Conservation (phyloP, 306 rosid species). For the Glycine latifolia region DNA sequence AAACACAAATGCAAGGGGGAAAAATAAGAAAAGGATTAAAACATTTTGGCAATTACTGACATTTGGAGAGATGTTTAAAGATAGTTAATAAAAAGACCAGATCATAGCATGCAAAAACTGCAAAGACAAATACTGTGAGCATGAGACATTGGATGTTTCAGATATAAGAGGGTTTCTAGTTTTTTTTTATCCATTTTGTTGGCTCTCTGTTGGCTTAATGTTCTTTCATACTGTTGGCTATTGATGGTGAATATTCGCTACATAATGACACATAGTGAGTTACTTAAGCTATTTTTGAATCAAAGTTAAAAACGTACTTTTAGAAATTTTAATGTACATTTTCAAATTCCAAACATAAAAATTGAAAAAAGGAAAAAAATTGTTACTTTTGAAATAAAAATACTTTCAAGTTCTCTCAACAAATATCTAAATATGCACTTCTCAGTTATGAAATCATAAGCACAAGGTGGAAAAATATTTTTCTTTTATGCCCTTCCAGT, state of each 20-base stretch:
- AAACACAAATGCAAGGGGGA: too few relatives aligned
- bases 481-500: neutral
- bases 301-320: too few relatives aligned
- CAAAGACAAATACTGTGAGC: neutral
- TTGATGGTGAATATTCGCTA: neutral
- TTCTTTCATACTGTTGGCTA: neutral
- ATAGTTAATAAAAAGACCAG: neutral
- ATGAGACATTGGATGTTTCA: neutral
- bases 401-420: too few relatives aligned
- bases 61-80: neutral
- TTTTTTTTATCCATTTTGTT: neutral
- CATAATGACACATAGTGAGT: neutral
- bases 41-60: neutral
- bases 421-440: neutral
- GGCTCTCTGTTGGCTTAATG: neutral
- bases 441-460: slow-evolving; percentile 12
- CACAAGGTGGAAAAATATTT: neutral
- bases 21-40: too few relatives aligned
- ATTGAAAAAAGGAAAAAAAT: too few relatives aligned
- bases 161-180: neutral
- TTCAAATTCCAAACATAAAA: too few relatives aligned
- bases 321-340: too few relatives aligned
- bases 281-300: neutral
- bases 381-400: too few relatives aligned
- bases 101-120: neutral